phyloP scores from a whole-genome alignment of 2,329 filamentous ascomycete genomes.

The Sarocladium brachiariae region DNA sequence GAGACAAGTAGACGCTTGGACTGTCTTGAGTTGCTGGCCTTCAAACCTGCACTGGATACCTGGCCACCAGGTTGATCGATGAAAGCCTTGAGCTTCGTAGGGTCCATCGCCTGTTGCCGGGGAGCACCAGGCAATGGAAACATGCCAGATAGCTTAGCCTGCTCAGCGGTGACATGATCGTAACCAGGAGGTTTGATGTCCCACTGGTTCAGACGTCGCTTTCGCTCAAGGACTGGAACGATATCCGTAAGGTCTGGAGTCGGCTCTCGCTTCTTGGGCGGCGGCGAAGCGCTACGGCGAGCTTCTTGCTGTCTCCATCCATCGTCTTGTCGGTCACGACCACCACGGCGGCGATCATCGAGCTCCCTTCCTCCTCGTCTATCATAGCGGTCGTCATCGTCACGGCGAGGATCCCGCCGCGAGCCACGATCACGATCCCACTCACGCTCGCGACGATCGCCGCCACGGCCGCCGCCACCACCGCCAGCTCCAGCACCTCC shows the following conservation, averaged over 20 bases:
- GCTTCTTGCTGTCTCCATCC: constrained; percentile 37
- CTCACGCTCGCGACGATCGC: constrained; percentile 62
- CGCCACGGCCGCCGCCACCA: constrained; percentile 40
- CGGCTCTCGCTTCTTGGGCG: constrained; percentile 85
- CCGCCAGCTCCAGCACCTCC: too few species aligned
- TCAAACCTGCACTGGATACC: constrained; percentile 69
- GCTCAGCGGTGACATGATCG: constrained; percentile 95
- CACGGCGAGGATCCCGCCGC: constrained; percentile 56
- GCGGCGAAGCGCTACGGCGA: constrained; percentile 63
- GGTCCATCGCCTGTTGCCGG: constrained; percentile 91
- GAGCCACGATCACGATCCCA: constrained; percentile 66
- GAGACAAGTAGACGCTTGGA: constrained; percentile 85
- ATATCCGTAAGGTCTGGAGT: constrained; percentile 91
- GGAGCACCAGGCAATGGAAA: constrained; percentile 95
- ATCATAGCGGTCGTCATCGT: constrained; percentile 52
- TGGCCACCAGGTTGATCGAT: constrained; percentile 80
- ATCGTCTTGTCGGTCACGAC: constrained; percentile 35
- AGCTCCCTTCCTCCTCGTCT: constrained; percentile 32
- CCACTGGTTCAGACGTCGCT: constrained; percentile 94
- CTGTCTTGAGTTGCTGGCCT: constrained; percentile 88
- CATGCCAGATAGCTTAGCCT: constrained; percentile 98
- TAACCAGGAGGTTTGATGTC: constrained; percentile 98
- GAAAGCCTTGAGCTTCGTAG: constrained; percentile 86
- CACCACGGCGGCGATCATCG: constrained; percentile 45
- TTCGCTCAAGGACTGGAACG: constrained; percentile 74